Evolutionary conservation across 208 protist genomes (phyloP).

Genomic region (Leishmania guyanensis): DNA sequence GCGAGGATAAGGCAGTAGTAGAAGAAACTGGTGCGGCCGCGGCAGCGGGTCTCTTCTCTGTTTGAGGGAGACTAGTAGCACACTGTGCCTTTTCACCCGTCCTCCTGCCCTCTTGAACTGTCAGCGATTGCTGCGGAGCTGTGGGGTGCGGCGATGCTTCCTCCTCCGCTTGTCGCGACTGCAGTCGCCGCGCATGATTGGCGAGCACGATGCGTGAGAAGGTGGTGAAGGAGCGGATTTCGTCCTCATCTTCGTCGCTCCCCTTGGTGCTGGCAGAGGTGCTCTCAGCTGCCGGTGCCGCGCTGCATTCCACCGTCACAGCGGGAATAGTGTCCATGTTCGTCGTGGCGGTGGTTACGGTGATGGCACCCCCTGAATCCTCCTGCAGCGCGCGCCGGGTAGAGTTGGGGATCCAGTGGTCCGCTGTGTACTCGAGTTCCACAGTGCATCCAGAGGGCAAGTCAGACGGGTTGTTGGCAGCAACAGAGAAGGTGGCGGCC

Average conservation of each 20-base stretch:
- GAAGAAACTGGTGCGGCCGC: background rate
- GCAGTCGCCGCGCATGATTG: conserved; percentile 1
- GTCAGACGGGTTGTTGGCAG: background rate
- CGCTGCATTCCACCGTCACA: background rate
- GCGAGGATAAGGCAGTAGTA: background rate
- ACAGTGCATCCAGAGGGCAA: conserved; percentile 22
- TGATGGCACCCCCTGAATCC: conserved; percentile 1
- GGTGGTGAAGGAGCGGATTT: conserved; percentile 25
- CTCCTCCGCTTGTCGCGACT: conserved; percentile 1
- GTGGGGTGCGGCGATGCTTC: background rate
- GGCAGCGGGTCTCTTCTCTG: background rate
- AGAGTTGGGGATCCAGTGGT: conserved; percentile 19
- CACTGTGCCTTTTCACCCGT: background rate
- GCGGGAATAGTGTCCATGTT: background rate
- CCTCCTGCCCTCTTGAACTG: background rate
- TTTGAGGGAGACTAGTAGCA: background rate
- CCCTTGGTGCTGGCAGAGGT: conserved; percentile 13
- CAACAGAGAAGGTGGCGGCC: background rate
- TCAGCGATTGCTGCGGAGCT: background rate
- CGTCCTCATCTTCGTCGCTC: conserved; percentile 16
- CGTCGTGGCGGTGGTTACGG: background rate
- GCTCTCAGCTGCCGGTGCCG: background rate
- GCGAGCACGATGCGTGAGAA: conserved; percentile 35
- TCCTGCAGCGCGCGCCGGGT: conserved; percentile 9
- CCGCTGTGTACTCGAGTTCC: conserved; percentile 23